Evolutionary conservation across 306 rosid genomes (phyloP).

Genomic region (Begonia loranthoides): DNA sequence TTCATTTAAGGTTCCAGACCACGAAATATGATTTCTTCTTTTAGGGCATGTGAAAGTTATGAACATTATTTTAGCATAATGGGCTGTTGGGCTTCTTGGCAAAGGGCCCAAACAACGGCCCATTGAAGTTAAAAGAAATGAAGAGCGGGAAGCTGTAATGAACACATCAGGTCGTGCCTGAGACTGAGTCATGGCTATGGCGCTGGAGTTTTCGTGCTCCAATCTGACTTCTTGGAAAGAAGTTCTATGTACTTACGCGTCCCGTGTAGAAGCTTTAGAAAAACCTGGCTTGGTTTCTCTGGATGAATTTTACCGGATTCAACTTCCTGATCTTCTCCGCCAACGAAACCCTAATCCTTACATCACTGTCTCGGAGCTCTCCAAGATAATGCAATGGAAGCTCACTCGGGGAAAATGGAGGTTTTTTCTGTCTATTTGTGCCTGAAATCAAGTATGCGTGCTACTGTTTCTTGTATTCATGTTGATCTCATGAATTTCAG

Average conservation of each 20-base stretch:
- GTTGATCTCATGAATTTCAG: slow-evolving; percentile 18
- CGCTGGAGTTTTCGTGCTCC: slow-evolving; percentile 46
- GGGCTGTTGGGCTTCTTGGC: too few relatives aligned
- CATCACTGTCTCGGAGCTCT: slow-evolving; percentile 57
- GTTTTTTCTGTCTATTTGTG: slow-evolving; percentile 14
- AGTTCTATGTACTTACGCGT: slow-evolving; percentile 37
- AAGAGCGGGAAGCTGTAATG: too few relatives aligned
- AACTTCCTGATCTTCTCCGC: slow-evolving; percentile 52
- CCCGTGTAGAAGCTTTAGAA: slow-evolving; percentile 35
- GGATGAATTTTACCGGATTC: slow-evolving; percentile 44
- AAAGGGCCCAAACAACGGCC: too few relatives aligned
- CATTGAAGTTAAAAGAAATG: too few relatives aligned
- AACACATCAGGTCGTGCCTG: not conserved
- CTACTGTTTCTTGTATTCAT: not conserved
- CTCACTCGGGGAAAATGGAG: slow-evolving; percentile 93
- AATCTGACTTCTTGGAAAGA: slow-evolving; percentile 38
- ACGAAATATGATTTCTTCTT: too few relatives aligned
- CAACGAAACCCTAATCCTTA: slow-evolving; percentile 76
- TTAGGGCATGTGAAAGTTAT: too few relatives aligned
- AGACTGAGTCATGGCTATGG: not conserved
- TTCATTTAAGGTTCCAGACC: too few relatives aligned
- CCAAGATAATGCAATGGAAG: slow-evolving; percentile 82
- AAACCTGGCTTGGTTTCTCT: slow-evolving; percentile 51
- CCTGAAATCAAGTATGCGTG: not conserved
- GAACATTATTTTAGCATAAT: too few relatives aligned